Evolutionary conservation across 805 yeast species (phyloP), one percentile per base, ranked within the genome.

Genomic region (Saturnispora hagleri): DNA sequence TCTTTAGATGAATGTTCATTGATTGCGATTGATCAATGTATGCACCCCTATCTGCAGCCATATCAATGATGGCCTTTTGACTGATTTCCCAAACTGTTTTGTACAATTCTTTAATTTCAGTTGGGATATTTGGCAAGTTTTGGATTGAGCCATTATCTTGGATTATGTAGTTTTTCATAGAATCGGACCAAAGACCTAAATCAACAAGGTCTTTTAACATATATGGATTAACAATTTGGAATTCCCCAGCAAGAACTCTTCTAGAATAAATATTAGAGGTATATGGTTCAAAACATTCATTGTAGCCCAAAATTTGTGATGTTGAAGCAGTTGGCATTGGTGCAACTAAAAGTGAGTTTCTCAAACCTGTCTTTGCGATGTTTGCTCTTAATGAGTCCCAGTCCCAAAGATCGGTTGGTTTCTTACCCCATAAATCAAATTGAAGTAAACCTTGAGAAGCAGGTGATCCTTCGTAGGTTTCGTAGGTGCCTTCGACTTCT

Each of bases 11-110:
- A 62, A 93, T 85, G 70, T 91, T 93, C 76, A 93, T 73, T 35
- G 95, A 85, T 73, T 91, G 98, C 42, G 96, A 88, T 73, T 93
- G 99, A 68, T 85, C 91, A 66, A 86, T 82, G 69, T 75, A 86
- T 22, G 89, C 84, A 54, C 88, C 82, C 70, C 93, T 77, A 62
- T 81, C 89, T 53, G 88, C 85, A 56, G 87, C 82, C 79, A 73
- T 68, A 67, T 79, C 84, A 58, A 79, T 79, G 57, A 79, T 75
- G 52, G 73, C 73, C 65, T 76, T 77, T 63, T 79, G 84, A 41
- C 80, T 72, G 52, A 79, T 74, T 67, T 79, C 84, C 83, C 84
- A 79, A 34, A 79, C 82, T 2, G 84, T 79, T 63, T 75, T 77
- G 66, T 79, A 79, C 56, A 79, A 67, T 31, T 73, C 73, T 64